Conservation (phyloP, 441 rosid species). For the Populus trichocarpa region DNA sequence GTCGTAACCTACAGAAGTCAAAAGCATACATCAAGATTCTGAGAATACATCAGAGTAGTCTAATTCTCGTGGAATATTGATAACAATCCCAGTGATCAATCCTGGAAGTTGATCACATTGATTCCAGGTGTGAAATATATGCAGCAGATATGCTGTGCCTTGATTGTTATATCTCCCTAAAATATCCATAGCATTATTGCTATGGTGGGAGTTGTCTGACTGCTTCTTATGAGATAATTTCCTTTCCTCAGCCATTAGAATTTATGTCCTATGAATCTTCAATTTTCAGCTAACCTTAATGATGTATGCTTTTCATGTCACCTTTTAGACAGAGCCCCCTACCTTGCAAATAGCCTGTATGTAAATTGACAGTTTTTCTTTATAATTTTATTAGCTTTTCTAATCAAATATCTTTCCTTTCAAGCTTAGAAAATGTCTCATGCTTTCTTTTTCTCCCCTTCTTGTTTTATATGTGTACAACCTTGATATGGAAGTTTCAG, state of each 20-base stretch:
- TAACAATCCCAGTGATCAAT: background rate
- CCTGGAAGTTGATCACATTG: background rate
- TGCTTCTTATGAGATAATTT: background rate
- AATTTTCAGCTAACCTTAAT: background rate
- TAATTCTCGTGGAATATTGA: background rate
- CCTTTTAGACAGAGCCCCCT: background rate
- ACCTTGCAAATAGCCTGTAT: background rate
- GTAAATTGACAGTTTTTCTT: background rate
- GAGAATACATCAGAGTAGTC: background rate
- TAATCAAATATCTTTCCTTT: background rate
- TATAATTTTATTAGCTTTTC: background rate
- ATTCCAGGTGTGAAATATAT: background rate
- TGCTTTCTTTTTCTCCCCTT: background rate
- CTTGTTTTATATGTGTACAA: background rate
- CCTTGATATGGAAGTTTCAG: background rate
- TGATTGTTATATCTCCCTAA: background rate
- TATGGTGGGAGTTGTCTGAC: background rate
- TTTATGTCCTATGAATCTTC: background rate
- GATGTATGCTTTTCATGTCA: background rate
- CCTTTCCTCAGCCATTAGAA: background rate
- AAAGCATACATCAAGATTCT: background rate
- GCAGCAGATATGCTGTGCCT: background rate
- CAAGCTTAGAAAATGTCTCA: background rate
- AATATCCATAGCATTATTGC: background rate
- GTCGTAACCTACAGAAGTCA: background rate